Evolutionary conservation across 2,329 filamentous ascomycete genomes (phyloP).

Genomic region (Ophiocordyceps camponoti-floridani): DNA sequence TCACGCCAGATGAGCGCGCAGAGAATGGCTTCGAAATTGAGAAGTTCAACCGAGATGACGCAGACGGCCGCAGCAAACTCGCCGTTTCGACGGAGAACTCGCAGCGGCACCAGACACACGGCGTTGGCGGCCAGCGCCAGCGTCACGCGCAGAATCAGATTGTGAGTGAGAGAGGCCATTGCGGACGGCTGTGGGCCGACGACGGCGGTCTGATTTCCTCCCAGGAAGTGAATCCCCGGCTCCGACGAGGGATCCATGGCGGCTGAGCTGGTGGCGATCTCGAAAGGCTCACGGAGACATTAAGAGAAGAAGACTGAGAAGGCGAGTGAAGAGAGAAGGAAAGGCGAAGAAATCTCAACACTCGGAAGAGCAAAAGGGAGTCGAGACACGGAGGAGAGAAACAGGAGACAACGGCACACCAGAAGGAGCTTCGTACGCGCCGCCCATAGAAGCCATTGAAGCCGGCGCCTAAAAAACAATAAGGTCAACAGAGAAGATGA

Average conservation of each 20-base stretch:
- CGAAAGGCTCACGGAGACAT: background rate
- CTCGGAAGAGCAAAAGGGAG: background rate
- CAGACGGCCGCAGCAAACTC: conserved; percentile 35
- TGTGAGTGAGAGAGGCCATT: conserved; percentile 17
- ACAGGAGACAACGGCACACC: background rate
- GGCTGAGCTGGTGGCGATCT: background rate
- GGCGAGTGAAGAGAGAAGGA: background rate
- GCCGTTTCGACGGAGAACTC: conserved; percentile 30
- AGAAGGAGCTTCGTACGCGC: background rate
- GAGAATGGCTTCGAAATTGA: conserved; percentile 29
- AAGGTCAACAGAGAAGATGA: background rate
- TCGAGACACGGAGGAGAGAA: background rate
- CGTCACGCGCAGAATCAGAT: conserved; percentile 29
- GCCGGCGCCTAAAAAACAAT: background rate
- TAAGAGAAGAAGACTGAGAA: background rate
- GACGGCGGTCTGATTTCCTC: background rate
- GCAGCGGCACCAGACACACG: conserved; percentile 31
- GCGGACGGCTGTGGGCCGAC: conserved; percentile 6
- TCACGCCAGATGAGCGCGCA: conserved; percentile 35
- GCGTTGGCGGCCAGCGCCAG: conserved; percentile 26
- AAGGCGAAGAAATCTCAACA: background rate
- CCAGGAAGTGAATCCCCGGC: conserved; percentile 2
- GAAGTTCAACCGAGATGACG: conserved; percentile 23
- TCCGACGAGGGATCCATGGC: background rate
- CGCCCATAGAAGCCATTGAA: background rate